Percentiles rank a stretch among this genome's conserved stretches.
These are phyloP conservation scores for Mycena belliarum DNA, from an alignment of 768 basidiomycete species.

Conservation along the genomic window DNA sequence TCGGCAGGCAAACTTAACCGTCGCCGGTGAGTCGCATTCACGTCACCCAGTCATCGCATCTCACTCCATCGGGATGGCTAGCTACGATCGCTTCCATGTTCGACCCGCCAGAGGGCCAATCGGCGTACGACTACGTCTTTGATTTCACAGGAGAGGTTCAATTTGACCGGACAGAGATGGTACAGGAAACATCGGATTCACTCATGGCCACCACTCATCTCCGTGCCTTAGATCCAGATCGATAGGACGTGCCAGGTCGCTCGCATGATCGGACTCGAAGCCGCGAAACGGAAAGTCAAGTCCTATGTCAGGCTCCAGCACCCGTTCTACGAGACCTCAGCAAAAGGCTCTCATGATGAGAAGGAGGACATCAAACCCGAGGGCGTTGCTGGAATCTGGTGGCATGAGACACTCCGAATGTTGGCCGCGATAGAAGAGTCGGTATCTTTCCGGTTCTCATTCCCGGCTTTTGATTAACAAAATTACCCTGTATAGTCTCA, in stretches of 20 bases:
- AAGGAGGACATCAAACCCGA: constrained; percentile 73
- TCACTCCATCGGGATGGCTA: constrained; percentile 33
- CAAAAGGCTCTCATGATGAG: constrained; percentile 67
- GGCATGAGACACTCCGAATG: constrained; percentile 82
- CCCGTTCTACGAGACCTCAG: constrained; percentile 75
- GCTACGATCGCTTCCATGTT: constrained; percentile 70
- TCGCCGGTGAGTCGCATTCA: constrained; percentile 51
- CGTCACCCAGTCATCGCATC: constrained; percentile 6
- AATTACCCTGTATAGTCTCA: constrained; percentile 52
- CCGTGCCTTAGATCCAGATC: constrained; percentile 65
- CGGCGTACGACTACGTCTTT: constrained; percentile 79
- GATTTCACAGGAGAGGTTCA: constrained; percentile 83
- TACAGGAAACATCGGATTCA: constrained; percentile 34
- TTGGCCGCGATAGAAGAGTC: constrained; percentile 75
- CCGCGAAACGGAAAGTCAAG: constrained; percentile 75
- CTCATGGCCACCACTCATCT: constrained; percentile 1
- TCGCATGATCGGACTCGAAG: constrained; percentile 70
- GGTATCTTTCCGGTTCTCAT: constrained; percentile 23
- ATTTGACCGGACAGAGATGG: constrained; percentile 74
- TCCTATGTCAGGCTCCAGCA: constrained; percentile 78
- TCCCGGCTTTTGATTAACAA: constrained; percentile 20
- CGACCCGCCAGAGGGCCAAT: constrained; percentile 67
- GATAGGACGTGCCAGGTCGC: constrained; percentile 72
- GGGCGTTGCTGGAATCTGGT: constrained; percentile 77
- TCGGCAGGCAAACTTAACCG: constrained; percentile 77